phyloP scores from a whole-genome alignment of 306 rosid species.

The Purshia tridentata region DNA sequence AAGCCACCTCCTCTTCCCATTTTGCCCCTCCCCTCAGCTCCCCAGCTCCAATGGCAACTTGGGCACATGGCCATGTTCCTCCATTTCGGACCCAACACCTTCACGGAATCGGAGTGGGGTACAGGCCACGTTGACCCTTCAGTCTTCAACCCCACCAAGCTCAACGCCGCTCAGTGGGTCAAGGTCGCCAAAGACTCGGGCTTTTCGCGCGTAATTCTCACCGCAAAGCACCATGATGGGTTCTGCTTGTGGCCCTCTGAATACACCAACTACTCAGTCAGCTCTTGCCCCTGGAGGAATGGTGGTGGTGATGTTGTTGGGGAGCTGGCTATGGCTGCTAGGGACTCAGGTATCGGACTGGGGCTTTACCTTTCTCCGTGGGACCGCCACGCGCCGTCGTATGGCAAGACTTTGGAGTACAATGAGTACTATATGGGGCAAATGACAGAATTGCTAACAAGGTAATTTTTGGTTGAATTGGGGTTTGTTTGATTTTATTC shows the following conservation, averaged over 20 bases:
- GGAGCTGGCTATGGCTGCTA: conserved; percentile 68
- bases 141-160: conserved; percentile 56
- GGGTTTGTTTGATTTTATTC: neutral
- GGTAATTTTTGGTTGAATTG: conserved; percentile 36
- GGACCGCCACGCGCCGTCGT: conserved; percentile 76
- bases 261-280: conserved; percentile 71
- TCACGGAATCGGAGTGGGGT: conserved; percentile 86
- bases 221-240: conserved; percentile 90
- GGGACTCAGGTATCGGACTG: conserved; percentile 54
- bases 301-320: conserved; percentile 76
- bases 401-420: conserved; percentile 62
- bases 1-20: conserved; percentile 79
- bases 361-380: conserved; percentile 95
- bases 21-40: conserved; percentile 67
- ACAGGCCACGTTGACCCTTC: conserved; percentile 55
- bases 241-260: conserved; percentile 91
- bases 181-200: conserved; percentile 67
- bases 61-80: conserved; percentile 71
- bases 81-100: conserved; percentile 92
- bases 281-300: conserved; percentile 58
- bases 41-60: conserved; percentile 88
- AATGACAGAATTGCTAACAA: conserved; percentile 85
- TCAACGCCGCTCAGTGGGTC: conserved; percentile 82
- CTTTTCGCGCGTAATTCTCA: conserved; percentile 59
- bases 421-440: conserved; percentile 75